These are phyloP conservation scores for Saksenaea oblongispora DNA, from an alignment of 371 early-diverging fungal genomes.

Conservation along the genomic window DNA sequence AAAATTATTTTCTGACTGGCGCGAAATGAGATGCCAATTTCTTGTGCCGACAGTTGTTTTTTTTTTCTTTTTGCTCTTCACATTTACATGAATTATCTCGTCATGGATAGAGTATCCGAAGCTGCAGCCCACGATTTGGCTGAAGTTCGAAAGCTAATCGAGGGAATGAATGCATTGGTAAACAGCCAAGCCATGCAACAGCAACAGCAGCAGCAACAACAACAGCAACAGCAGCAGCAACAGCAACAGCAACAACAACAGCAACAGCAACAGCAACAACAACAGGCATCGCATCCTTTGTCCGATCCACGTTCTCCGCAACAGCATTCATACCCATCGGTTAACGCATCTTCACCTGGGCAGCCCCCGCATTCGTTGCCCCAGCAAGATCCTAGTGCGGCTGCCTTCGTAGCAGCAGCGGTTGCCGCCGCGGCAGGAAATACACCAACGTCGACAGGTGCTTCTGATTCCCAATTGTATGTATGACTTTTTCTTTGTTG, in stretches of 20 bases:
- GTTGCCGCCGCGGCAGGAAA: constrained; percentile 22
- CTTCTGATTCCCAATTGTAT: background rate
- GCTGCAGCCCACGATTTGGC: constrained; percentile 53
- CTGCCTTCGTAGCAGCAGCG: constrained; percentile 23
- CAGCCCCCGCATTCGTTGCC: background rate
- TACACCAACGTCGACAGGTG: background rate
- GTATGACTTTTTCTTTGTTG: background rate
- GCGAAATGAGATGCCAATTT: too few relatives aligned
- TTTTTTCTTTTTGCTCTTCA: background rate
- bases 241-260: constrained; percentile 13
- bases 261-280: constrained; percentile 20
- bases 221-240: constrained; percentile 29
- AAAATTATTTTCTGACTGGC: too few relatives aligned
- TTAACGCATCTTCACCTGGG: background rate
- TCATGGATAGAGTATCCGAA: constrained; percentile 50
- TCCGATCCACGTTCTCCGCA: constrained; percentile 5
- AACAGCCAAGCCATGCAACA: constrained; percentile 39
- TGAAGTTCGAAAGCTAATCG: constrained; percentile 53
- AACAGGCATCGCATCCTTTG: constrained; percentile 5
- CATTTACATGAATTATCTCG: constrained; percentile 13
- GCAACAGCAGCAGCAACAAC: constrained; percentile 31
- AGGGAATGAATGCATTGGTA: constrained; percentile 52
- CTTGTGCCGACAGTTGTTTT: background rate
- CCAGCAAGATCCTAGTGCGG: constrained; percentile 14
- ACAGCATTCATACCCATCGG: background rate